Percentiles rank a stretch among this genome's conserved stretches.
These are phyloP conservation scores for Verticillium klebahnii DNA, from an alignment of 2,329 filamentous ascomycete species.

Conservation along the genomic window DNA sequence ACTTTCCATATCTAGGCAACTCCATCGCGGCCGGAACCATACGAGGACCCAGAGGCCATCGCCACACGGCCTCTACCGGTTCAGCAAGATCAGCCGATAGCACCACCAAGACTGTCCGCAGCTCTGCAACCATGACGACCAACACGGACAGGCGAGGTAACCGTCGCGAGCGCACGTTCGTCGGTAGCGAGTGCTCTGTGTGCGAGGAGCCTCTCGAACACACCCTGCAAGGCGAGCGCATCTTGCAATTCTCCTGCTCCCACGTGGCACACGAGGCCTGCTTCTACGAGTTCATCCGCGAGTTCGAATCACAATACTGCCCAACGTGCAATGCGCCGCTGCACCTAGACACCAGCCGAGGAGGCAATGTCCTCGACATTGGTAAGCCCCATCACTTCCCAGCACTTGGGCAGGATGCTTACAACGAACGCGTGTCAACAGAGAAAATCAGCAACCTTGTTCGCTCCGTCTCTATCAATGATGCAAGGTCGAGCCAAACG, in stretches of 20 bases:
- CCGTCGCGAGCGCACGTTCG: slow-evolving; percentile 88
- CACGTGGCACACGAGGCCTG: slow-evolving; percentile 97
- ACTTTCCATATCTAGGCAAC: slow-evolving; percentile 15
- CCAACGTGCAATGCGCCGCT: slow-evolving; percentile 90
- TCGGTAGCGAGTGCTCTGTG: slow-evolving; percentile 90
- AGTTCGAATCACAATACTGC: slow-evolving; percentile 90
- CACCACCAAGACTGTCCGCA: slow-evolving; percentile 30
- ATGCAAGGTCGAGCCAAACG: slow-evolving; percentile 49
- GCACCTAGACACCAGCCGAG: slow-evolving; percentile 85
- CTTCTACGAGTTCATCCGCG: slow-evolving; percentile 97
- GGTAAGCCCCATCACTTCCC: slow-evolving; percentile 47
- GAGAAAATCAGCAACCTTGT: slow-evolving; percentile 95
- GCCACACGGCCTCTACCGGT: slow-evolving; percentile 25
- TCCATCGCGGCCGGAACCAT: slow-evolving; percentile 21
- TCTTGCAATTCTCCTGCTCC: slow-evolving; percentile 93
- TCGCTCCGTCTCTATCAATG: slow-evolving; percentile 69
- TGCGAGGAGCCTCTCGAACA: slow-evolving; percentile 97
- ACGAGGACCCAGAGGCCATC: slow-evolving; percentile 18
- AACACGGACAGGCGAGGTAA: slow-evolving; percentile 57
- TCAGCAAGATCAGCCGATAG: slow-evolving; percentile 27
- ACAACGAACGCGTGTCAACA: slow-evolving; percentile 29
- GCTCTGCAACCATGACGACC: slow-evolving; percentile 32
- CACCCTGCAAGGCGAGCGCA: slow-evolving; percentile 86
- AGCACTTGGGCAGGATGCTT: neutral
- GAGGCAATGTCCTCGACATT: slow-evolving; percentile 87